These are phyloP conservation scores for Astrothelium macrocarpum DNA, from an alignment of 495 filamentous ascomycete genomes.

Conservation along the genomic window DNA sequence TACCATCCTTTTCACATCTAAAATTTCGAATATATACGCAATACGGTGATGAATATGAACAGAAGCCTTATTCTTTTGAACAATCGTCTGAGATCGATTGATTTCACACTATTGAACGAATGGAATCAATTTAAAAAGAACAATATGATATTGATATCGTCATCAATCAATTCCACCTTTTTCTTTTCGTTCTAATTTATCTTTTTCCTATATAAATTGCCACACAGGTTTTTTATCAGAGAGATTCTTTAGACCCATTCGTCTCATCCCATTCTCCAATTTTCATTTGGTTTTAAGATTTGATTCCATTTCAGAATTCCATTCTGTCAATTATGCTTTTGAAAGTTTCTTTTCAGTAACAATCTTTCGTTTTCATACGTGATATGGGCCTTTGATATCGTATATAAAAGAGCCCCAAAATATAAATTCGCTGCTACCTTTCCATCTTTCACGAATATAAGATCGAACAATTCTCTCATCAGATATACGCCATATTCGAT, in stretches of 20 bases:
- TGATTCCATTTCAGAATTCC: not conserved
- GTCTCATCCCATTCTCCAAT: constrained; percentile 16
- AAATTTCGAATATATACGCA: constrained; percentile 13
- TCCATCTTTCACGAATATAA: constrained; percentile 25
- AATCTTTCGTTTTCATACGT: constrained; percentile 26
- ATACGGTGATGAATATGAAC: not conserved
- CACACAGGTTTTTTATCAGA: not conserved
- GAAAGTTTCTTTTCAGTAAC: constrained; percentile 15
- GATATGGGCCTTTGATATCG: constrained; percentile 29
- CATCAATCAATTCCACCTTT: constrained; percentile 25
- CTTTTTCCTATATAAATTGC: not conserved
- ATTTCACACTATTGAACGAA: constrained; percentile 22
- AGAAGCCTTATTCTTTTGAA: not conserved
- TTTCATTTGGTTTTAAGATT: constrained; percentile 11
- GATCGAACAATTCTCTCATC: constrained; percentile 12
- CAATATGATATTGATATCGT: constrained; percentile 20
- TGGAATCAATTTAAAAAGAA: constrained; percentile 29
- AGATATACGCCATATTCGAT: constrained; percentile 17
- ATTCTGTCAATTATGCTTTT: constrained; percentile 10
- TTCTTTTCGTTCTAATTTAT: not conserved
- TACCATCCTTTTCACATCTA: constrained; percentile 18
- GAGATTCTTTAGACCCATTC: not conserved
- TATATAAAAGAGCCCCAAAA: constrained; percentile 34
- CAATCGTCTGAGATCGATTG: not conserved
- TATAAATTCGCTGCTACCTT: constrained; percentile 31